phyloP scores from a whole-genome alignment of 2,329 filamentous ascomycete species.

The Curvularia sp. region DNA sequence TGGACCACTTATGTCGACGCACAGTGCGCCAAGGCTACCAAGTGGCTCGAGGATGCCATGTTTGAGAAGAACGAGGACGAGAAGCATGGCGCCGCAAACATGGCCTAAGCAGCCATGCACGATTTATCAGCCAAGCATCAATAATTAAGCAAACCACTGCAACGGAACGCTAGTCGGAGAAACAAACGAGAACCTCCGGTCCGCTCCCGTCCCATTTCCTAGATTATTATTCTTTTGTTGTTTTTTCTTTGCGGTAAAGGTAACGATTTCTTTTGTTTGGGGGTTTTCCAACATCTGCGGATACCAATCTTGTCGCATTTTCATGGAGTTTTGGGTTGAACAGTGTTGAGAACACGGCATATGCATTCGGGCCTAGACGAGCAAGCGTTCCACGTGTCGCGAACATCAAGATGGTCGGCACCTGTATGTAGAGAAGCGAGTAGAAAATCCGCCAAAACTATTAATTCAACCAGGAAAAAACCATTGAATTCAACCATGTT shows the following conservation, averaged over 20 bases:
- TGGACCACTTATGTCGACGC: slow-evolving; percentile 63
- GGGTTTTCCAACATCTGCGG: slow-evolving; percentile 8
- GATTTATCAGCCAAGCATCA: slow-evolving; percentile 1
- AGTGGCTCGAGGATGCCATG: slow-evolving; percentile 58
- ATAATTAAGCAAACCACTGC: background rate
- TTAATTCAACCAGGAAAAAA: slow-evolving; percentile 10
- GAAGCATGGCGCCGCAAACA: slow-evolving; percentile 38
- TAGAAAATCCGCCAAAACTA: background rate
- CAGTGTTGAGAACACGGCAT: slow-evolving; percentile 3
- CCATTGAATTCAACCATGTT: background rate
- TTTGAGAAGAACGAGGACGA: slow-evolving; percentile 56
- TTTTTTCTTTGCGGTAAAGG: slow-evolving; percentile 8
- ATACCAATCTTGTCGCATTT: slow-evolving; percentile 15
- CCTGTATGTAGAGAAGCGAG: slow-evolving; percentile 4
- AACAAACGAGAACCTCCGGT: slow-evolving; percentile 20
- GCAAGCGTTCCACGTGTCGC: slow-evolving; percentile 7
- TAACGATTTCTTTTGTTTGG: slow-evolving; percentile 10
- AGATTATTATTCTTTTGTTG: background rate
- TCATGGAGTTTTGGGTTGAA: slow-evolving; percentile 10
- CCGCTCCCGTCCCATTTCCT: background rate
- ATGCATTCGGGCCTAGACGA: slow-evolving; percentile 5
- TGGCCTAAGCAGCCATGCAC: slow-evolving; percentile 25
- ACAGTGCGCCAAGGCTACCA: slow-evolving; percentile 58
- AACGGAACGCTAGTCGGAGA: background rate
- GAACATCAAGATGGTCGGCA: slow-evolving; percentile 3